Conservation (phyloP, 371 early-diverging fungal genomes). For the Mucor lusitanicus region DNA sequence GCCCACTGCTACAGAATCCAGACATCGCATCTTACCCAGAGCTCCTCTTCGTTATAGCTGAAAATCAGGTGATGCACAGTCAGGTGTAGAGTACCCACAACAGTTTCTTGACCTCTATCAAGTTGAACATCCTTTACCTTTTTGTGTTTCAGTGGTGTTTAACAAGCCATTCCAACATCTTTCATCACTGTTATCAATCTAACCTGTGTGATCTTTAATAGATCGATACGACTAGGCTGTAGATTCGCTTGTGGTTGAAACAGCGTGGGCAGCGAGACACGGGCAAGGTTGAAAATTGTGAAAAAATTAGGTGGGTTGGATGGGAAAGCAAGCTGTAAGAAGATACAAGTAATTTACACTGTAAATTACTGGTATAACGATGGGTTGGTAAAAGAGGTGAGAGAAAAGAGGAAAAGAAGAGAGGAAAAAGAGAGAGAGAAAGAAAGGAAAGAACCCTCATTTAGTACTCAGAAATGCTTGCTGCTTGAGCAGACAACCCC, state of each 20-base stretch:
- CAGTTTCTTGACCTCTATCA: constrained; percentile 56
- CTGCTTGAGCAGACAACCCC: not conserved
- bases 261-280: constrained; percentile 24
- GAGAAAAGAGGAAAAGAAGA: not conserved
- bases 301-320: not conserved
- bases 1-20: not conserved
- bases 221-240: constrained; percentile 48
- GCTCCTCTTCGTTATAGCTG: constrained; percentile 59
- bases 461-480: not conserved
- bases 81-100: constrained; percentile 74
- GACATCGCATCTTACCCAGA: constrained; percentile 60
- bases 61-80: constrained; percentile 83
- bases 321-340: not conserved
- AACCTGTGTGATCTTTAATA: constrained; percentile 52
- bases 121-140: constrained; percentile 69
- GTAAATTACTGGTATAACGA: not conserved
- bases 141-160: not conserved
- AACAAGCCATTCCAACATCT: not conserved
- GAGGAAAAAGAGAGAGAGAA: not conserved
- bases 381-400: not conserved
- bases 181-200: not conserved
- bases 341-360: not conserved
- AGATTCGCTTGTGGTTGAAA: constrained; percentile 29
- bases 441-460: not conserved
- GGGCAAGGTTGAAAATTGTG: constrained; percentile 28